A percentile compares a stretch with the other conserved stretches of the same genome.
Conservation (phyloP, 495 filamentous ascomycete genomes). For the Podospora pseudocomata region DNA sequence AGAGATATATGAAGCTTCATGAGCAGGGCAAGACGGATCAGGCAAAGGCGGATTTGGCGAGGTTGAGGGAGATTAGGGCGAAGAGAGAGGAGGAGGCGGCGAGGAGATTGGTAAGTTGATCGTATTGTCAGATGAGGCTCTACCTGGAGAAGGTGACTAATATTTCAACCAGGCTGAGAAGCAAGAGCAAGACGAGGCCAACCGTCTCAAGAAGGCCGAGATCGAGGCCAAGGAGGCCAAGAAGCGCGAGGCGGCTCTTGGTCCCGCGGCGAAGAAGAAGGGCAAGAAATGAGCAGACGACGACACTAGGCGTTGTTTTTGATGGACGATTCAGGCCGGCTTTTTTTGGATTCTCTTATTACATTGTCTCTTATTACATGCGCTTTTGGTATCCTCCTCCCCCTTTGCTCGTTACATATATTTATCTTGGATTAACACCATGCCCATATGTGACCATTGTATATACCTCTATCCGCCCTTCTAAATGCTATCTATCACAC, state of each 20-base stretch:
- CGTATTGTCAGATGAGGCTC: neutral
- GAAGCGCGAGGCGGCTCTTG: slow-evolving; percentile 59
- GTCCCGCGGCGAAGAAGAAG: slow-evolving; percentile 33
- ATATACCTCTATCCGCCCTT: neutral
- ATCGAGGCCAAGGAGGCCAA: slow-evolving; percentile 56
- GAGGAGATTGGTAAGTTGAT: slow-evolving; percentile 46
- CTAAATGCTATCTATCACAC: too few species aligned
- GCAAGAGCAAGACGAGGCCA: slow-evolving; percentile 63
- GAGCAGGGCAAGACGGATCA: slow-evolving; percentile 96
- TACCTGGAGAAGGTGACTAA: neutral
- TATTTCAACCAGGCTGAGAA: slow-evolving; percentile 54
- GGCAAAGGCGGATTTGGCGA: slow-evolving; percentile 85
- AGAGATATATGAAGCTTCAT: slow-evolving; percentile 90
- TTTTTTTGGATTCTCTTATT: slow-evolving; percentile 8
- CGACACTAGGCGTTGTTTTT: slow-evolving; percentile 15
- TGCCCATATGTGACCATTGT: neutral
- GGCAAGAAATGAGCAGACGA: slow-evolving; percentile 32
- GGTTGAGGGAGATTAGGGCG: slow-evolving; percentile 75
- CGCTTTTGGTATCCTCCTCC: neutral
- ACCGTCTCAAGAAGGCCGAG: slow-evolving; percentile 49
- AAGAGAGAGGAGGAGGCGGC: slow-evolving; percentile 79
- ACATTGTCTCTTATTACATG: slow-evolving; percentile 12
- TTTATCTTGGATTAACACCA: neutral
- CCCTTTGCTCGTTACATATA: neutral
- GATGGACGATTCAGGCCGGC: neutral